These are phyloP conservation scores for Phaffia rhodozyma DNA, from an alignment of 1,284 basidiomycete species.

Conservation along the genomic window DNA sequence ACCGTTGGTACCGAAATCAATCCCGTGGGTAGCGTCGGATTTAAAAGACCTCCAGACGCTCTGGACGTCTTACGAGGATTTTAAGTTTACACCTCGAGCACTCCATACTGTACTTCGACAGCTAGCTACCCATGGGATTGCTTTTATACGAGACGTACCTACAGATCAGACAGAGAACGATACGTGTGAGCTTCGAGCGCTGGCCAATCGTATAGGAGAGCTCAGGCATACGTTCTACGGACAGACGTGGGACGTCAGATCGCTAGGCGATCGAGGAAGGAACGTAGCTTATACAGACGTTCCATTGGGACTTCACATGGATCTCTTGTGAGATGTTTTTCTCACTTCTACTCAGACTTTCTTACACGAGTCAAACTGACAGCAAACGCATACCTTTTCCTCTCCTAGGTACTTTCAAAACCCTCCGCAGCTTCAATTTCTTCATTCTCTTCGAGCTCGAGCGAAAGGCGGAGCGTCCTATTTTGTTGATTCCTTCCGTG, in stretches of 20 bases:
- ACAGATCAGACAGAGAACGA: constrained; percentile 44
- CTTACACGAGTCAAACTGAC: not conserved
- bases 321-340: constrained; percentile 53
- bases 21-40: constrained; percentile 9
- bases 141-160: constrained; percentile 47
- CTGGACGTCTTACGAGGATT: constrained; percentile 10
- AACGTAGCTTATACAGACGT: constrained; percentile 96
- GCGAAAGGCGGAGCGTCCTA: constrained; percentile 64
- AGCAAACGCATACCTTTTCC: not conserved
- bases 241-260: constrained; percentile 77
- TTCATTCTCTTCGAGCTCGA: constrained; percentile 79
- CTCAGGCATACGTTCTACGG: constrained; percentile 87
- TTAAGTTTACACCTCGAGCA: constrained; percentile 14
- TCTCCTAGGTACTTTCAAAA: constrained; percentile 63
- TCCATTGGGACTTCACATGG: constrained; percentile 82
- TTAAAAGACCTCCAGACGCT: constrained; percentile 22
- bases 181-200: constrained; percentile 49
- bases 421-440: constrained; percentile 78
- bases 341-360: not conserved
- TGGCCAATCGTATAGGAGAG: constrained; percentile 58
- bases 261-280: constrained; percentile 50
- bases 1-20: too few species aligned
- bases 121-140: constrained; percentile 41
- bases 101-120: constrained; percentile 31
- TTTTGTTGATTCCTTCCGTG: constrained; percentile 72